These are phyloP conservation scores for Sclerotinia subarctica DNA, from an alignment of 2,329 filamentous ascomycete species.

Conservation along the genomic window DNA sequence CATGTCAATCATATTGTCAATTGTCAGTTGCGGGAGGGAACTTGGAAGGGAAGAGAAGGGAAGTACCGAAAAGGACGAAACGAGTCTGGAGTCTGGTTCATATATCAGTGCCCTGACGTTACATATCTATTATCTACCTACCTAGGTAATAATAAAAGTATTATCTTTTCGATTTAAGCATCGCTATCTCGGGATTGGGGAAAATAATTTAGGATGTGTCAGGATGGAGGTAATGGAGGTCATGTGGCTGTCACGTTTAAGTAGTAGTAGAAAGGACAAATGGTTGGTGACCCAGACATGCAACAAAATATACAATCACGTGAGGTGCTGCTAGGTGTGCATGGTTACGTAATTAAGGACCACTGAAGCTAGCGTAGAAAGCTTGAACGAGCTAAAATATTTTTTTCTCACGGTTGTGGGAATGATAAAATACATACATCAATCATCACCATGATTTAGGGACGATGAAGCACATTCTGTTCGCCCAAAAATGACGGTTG, in stretches of 20 bases:
- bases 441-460: neutral
- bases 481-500: neutral
- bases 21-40: no score
- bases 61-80: neutral
- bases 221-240: neutral
- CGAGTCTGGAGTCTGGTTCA: no score
- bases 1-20: no score
- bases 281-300: no score
- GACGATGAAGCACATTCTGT: neutral
- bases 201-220: neutral
- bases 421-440: neutral
- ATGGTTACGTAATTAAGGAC: neutral
- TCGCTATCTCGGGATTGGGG: no score
- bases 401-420: neutral
- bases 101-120: no score
- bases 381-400: neutral
- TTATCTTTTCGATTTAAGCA: no score
- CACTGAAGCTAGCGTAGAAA: neutral
- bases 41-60: neutral
- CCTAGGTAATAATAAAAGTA: no score
- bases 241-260: neutral
- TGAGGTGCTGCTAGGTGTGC: rapidly evolving
- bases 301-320: neutral
- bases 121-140: no score
- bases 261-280: no score